Percentiles rank a stretch among this genome's conserved stretches.
These are phyloP conservation scores for Fonsecaea monophora DNA, from an alignment of 2,329 filamentous ascomycete species.

Conservation along the genomic window DNA sequence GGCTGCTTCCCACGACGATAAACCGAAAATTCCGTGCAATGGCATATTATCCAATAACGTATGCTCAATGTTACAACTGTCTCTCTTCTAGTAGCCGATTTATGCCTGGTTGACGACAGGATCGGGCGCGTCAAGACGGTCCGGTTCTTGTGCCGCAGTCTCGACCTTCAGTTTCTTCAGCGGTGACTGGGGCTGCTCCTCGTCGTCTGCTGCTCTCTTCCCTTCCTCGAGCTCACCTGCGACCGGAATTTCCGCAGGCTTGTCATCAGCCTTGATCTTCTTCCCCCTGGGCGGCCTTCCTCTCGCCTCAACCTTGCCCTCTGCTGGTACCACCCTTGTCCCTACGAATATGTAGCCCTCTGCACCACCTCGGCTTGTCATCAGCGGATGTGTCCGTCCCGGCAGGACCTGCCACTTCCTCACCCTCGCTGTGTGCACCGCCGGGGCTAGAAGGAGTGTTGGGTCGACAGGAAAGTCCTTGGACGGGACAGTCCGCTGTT, in stretches of 20 bases:
- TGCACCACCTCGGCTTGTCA: conserved; percentile 85
- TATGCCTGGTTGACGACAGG: neutral
- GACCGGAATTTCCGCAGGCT: neutral
- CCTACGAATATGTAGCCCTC: conserved; percentile 91
- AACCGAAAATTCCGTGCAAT: neutral
- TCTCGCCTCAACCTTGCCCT: conserved; percentile 77
- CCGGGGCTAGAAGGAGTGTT: conserved; percentile 77
- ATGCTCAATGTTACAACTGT: neutral
- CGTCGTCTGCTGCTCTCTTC: conserved; percentile 30
- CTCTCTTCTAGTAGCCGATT: neutral
- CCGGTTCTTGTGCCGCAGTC: conserved; percentile 9
- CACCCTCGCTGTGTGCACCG: conserved; percentile 79
- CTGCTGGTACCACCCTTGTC: conserved; percentile 77
- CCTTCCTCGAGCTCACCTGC: conserved; percentile 13
- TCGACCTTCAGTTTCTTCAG: conserved; percentile 33
- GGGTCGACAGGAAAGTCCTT: conserved; percentile 88
- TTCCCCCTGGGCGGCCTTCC: conserved; percentile 66
- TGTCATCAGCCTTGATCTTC: conserved; percentile 52
- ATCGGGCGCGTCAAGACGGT: neutral
- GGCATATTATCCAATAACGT: neutral
- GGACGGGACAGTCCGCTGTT: conserved; percentile 44
- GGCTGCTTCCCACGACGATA: neutral
- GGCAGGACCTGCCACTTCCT: conserved; percentile 90
- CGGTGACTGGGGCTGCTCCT: conserved; percentile 29
- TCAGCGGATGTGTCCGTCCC: conserved; percentile 87